Evolutionary conservation across 768 basidiomycete genomes (phyloP).

Genomic region (Rhodosporidiobolus odoratus): DNA sequence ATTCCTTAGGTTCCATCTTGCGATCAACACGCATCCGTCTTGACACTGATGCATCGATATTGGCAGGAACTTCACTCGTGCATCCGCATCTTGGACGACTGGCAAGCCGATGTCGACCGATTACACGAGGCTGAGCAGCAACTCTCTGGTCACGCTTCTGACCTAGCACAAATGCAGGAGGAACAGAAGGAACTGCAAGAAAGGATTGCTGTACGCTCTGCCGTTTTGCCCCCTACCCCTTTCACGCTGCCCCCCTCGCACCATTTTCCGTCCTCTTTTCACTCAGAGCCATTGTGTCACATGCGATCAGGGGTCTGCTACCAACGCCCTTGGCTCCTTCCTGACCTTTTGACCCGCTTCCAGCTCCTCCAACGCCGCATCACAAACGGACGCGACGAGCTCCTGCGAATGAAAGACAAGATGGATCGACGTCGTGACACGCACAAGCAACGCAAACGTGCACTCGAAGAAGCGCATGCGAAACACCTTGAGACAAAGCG

Average conservation of each 20-base stretch:
- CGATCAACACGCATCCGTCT: neutral
- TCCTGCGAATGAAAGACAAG: conserved; percentile 26
- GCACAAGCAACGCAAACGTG: conserved; percentile 17
- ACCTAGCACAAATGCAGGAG: conserved; percentile 14
- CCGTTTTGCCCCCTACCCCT: neutral
- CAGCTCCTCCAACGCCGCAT: conserved; percentile 30
- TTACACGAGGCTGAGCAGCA: conserved; percentile 12
- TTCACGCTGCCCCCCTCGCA: neutral
- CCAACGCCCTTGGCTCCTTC: no score
- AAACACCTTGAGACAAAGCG: conserved; percentile 7
- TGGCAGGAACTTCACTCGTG: conserved; percentile 25
- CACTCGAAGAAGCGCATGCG: conserved; percentile 31
- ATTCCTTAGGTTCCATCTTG: neutral
- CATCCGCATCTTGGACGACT: conserved; percentile 35
- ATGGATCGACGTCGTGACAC: conserved; percentile 23
- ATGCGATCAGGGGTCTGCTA: no score
- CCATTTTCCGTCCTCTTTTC: neutral
- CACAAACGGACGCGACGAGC: conserved; percentile 26
- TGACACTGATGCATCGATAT: no score
- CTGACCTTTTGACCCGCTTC: neutral
- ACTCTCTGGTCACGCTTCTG: conserved; percentile 19
- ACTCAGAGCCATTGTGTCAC: neutral
- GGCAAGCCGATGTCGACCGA: conserved; percentile 26
- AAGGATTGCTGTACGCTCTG: conserved; percentile 10
- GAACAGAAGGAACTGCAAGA: conserved; percentile 28